Conservation (phyloP, 2,329 filamentous ascomycete species). For the Apiospora arundinis region DNA sequence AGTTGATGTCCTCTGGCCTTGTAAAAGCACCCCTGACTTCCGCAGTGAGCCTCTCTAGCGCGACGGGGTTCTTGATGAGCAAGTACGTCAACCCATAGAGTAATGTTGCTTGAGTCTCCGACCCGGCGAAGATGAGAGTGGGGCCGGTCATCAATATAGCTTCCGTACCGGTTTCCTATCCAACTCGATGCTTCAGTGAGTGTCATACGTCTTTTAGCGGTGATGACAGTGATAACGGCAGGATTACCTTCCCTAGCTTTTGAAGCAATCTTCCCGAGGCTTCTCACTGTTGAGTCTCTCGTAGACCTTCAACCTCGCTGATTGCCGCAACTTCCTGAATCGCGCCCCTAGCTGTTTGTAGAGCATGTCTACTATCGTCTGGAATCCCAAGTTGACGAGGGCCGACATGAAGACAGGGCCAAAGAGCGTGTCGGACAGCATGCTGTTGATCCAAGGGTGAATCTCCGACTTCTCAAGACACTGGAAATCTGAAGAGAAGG, state of each 20-base stretch:
- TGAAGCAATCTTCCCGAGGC: background rate
- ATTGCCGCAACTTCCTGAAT: background rate
- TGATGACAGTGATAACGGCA: background rate
- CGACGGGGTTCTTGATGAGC: conserved; percentile 40
- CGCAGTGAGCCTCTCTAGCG: conserved; percentile 38
- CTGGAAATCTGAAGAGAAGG: conserved; percentile 14
- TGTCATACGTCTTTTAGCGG: no score
- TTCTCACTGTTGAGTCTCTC: background rate
- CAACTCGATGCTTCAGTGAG: background rate
- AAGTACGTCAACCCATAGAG: conserved; percentile 49
- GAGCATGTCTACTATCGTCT: background rate
- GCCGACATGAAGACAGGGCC: background rate
- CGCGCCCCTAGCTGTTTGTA: background rate
- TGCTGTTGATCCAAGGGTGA: conserved; percentile 20
- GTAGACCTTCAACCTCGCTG: background rate
- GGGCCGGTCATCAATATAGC: conserved; percentile 23
- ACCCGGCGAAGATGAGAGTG: conserved; percentile 41
- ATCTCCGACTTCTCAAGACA: conserved; percentile 7
- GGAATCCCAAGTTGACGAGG: background rate
- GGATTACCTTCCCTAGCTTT: background rate
- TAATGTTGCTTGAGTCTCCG: conserved; percentile 53
- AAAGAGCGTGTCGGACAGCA: background rate
- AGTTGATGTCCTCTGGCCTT: conserved; percentile 44
- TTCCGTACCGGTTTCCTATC: conserved; percentile 1
- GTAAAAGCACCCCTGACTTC: conserved; percentile 48